Evolutionary conservation across 768 basidiomycete species (phyloP).

Genomic region (Crassisporium funariophilum): DNA sequence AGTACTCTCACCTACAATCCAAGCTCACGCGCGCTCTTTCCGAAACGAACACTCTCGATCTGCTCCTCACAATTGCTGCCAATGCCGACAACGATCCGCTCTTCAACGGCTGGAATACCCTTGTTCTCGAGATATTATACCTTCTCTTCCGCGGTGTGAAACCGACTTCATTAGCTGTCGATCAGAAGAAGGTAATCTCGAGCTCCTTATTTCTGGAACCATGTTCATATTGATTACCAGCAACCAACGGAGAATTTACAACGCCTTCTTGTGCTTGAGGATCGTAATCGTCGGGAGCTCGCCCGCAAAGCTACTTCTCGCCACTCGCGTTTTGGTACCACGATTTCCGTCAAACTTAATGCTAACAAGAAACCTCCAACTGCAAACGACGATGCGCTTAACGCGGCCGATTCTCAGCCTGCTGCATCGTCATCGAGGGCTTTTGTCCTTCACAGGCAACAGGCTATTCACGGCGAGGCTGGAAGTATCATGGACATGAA

Average conservation of each 20-base stretch:
- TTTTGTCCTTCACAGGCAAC: constrained; percentile 85
- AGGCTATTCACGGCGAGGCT: constrained; percentile 71
- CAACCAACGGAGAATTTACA: constrained; percentile 71
- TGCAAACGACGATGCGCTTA: constrained; percentile 16
- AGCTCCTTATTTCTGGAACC: constrained; percentile 9
- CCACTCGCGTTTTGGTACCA: constrained; percentile 97
- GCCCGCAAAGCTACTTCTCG: constrained; percentile 65
- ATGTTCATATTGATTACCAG: constrained; percentile 38
- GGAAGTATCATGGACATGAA: constrained; percentile 71
- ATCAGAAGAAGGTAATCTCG: constrained; percentile 64
- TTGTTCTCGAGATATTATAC: constrained; percentile 92
- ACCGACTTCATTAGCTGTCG: constrained; percentile 55
- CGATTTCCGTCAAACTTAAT: constrained; percentile 78
- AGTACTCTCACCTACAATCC: constrained; percentile 77
- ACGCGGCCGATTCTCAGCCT: constrained; percentile 25
- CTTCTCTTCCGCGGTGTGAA: constrained; percentile 82
- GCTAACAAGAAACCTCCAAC: constrained; percentile 44
- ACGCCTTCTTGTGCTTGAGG: constrained; percentile 78
- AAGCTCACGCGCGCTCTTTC: constrained; percentile 71
- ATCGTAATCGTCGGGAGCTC: constrained; percentile 57
- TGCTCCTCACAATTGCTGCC: constrained; percentile 84
- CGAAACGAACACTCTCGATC: constrained; percentile 71
- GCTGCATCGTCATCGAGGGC: constrained; percentile 42
- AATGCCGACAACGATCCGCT: constrained; percentile 76
- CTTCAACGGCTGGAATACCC: constrained; percentile 84